Evolutionary conservation across 495 filamentous ascomycete species (phyloP).

Genomic region (Annulohypoxylon nitens): DNA sequence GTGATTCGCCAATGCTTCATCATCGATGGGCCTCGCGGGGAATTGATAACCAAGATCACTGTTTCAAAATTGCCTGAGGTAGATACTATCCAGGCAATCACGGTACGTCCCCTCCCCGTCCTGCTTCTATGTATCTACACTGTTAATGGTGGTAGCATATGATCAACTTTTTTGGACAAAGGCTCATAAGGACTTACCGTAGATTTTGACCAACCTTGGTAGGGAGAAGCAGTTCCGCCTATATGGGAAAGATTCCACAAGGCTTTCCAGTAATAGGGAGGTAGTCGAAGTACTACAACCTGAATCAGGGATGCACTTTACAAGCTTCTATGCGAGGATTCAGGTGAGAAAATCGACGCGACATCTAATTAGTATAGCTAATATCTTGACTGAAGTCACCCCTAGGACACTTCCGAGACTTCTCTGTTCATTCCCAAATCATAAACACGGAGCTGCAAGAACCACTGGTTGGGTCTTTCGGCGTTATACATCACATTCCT

Average conservation of each 20-base stretch:
- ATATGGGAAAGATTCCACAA: constrained; percentile 9
- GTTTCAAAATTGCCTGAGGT: neutral
- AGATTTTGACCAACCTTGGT: constrained; percentile 24
- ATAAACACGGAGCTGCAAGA: neutral
- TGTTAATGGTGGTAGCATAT: neutral
- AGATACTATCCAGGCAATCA: constrained; percentile 6
- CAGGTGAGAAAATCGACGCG: constrained; percentile 1
- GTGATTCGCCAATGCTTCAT: constrained; percentile 4
- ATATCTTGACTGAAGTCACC: neutral
- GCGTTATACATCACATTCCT: constrained; percentile 14
- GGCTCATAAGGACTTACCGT: neutral
- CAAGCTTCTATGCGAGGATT: constrained; percentile 8
- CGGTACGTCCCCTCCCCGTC: neutral
- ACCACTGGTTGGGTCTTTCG: neutral
- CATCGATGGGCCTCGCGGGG: constrained; percentile 10
- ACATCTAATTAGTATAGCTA: neutral
- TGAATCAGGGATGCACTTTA: constrained; percentile 5
- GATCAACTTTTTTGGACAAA: neutral
- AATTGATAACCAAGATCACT: constrained; percentile 11
- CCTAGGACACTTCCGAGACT: constrained; percentile 12
- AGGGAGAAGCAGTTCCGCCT: constrained; percentile 16
- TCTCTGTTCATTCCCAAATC: constrained; percentile 7
- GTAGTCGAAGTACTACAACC: neutral
- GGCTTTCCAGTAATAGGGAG: neutral
- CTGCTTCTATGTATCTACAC: neutral